phyloP scores from a whole-genome alignment of 345 rosid species.

The Lumnitzera littorea region DNA sequence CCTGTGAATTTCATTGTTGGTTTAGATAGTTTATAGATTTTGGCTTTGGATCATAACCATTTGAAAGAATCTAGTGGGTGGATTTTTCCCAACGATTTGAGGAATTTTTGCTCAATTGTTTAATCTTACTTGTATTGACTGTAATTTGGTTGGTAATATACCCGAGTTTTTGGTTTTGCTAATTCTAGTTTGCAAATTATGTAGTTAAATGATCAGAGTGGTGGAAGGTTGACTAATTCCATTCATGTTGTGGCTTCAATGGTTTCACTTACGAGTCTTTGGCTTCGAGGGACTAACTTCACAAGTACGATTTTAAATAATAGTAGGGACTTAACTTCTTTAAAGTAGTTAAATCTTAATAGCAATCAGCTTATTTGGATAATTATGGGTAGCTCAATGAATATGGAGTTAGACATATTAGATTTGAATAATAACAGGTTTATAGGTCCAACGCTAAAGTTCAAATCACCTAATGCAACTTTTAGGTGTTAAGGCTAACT shows the following conservation, averaged over 20 bases:
- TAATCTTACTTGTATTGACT: slow-evolving; percentile 51
- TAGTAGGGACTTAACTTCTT: slow-evolving; percentile 39
- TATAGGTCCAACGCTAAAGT: slow-evolving; percentile 62
- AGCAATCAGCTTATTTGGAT: slow-evolving; percentile 48
- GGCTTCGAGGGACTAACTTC: slow-evolving; percentile 78
- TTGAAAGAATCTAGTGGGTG: slow-evolving; percentile 53
- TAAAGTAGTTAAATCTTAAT: slow-evolving; percentile 58
- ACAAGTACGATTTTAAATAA: slow-evolving; percentile 52
- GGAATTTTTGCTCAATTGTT: slow-evolving; percentile 40
- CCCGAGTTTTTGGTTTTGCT: slow-evolving; percentile 52
- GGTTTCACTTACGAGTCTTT: slow-evolving; percentile 36
- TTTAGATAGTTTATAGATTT: slow-evolving; percentile 28
- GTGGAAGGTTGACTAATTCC: slow-evolving; percentile 42
- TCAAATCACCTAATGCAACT: slow-evolving; percentile 30
- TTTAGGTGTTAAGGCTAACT: background rate
- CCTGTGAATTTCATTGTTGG: slow-evolving; percentile 53
- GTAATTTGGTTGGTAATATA: slow-evolving; percentile 57
- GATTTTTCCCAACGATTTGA: slow-evolving; percentile 47
- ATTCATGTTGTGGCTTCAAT: slow-evolving; percentile 53
- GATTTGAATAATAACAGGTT: slow-evolving; percentile 61
- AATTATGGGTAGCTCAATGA: slow-evolving; percentile 40
- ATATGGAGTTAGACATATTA: slow-evolving; percentile 38
- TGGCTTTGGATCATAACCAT: slow-evolving; percentile 58
- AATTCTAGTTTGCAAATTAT: slow-evolving; percentile 38
- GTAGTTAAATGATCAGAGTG: slow-evolving; percentile 58